Conservation (phyloP, 108 stramenopile species). For the Nitzschia sp. region DNA sequence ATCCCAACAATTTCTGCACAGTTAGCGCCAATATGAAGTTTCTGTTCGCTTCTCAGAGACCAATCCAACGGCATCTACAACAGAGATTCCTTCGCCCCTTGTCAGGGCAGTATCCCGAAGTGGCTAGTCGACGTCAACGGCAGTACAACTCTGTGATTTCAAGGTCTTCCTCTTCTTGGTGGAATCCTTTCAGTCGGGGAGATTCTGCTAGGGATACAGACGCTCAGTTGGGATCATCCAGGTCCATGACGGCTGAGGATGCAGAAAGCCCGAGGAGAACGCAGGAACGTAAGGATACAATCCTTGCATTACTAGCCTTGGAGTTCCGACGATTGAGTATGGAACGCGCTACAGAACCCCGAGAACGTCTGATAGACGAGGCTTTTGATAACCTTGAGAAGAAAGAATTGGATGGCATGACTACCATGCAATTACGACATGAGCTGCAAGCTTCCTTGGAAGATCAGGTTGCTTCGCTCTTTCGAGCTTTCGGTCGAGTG, state of each 20-base stretch:
- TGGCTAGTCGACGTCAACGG: neutral
- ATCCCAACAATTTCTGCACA: no score
- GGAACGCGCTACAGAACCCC: slow-evolving; percentile 16
- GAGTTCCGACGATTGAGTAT: slow-evolving; percentile 34
- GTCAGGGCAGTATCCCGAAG: no score
- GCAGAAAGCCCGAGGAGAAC: slow-evolving; percentile 45
- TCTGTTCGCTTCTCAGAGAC: no score
- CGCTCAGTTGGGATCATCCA: slow-evolving; percentile 21
- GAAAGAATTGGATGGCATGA: slow-evolving; percentile 47
- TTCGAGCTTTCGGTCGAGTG: slow-evolving; percentile 48
- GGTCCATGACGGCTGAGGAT: slow-evolving; percentile 10
- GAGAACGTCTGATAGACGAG: slow-evolving; percentile 43
- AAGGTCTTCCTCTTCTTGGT: slow-evolving; percentile 9
- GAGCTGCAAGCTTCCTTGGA: slow-evolving; percentile 58
- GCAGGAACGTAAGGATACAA: slow-evolving; percentile 70
- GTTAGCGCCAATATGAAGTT: no score
- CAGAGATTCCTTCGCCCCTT: no score
- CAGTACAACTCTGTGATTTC: neutral
- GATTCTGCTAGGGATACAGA: slow-evolving; percentile 13
- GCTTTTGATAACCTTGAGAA: slow-evolving; percentile 51
- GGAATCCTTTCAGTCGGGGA: slow-evolving; percentile 28
- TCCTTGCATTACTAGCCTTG: slow-evolving; percentile 50
- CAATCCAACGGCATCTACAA: no score
- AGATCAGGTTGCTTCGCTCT: slow-evolving; percentile 53
- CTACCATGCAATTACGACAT: slow-evolving; percentile 52